phyloP scores from a whole-genome alignment of 257 asterid species.

The Echites panduratus region DNA sequence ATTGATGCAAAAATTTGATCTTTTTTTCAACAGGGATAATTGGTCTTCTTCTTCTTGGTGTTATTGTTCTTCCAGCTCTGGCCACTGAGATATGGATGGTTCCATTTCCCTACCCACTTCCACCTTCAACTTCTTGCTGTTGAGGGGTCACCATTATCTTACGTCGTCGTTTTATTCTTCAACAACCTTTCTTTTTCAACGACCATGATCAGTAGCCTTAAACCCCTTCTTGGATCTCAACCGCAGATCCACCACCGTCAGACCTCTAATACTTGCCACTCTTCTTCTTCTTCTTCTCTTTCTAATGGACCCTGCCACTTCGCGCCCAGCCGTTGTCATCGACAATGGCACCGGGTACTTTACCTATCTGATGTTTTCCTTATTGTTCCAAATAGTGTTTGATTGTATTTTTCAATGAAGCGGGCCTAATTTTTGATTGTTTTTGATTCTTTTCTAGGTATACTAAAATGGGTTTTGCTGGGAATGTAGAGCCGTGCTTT shows the following conservation, averaged over 20 bases:
- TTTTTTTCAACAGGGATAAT: not conserved
- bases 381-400: conserved; percentile 18
- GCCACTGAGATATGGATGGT: conserved; percentile 21
- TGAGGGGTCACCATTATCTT: conserved; percentile 17
- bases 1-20: not conserved
- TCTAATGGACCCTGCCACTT: conserved; percentile 71
- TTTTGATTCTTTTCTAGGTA: conserved; percentile 39
- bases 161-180: conserved; percentile 31
- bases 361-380: not conserved
- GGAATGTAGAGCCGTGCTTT: conserved; percentile 93
- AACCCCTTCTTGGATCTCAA: conserved; percentile 45
- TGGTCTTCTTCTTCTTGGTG: not conserved
- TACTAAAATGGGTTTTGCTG: conserved; percentile 94
- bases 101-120: conserved; percentile 4
- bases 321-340: conserved; percentile 89
- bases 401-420: conserved; percentile 25
- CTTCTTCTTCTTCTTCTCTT: conserved; percentile 14
- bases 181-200: conserved; percentile 25
- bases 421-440: not conserved
- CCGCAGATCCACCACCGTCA: conserved; percentile 32
- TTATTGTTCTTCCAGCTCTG: not conserved
- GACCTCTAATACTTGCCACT: not conserved
- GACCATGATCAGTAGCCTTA: conserved; percentile 48
- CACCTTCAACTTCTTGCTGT: conserved; percentile 9
- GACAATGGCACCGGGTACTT: conserved; percentile 90